Conservation (phyloP, 129 eudicot species). For the Flaveria ramosissima region DNA sequence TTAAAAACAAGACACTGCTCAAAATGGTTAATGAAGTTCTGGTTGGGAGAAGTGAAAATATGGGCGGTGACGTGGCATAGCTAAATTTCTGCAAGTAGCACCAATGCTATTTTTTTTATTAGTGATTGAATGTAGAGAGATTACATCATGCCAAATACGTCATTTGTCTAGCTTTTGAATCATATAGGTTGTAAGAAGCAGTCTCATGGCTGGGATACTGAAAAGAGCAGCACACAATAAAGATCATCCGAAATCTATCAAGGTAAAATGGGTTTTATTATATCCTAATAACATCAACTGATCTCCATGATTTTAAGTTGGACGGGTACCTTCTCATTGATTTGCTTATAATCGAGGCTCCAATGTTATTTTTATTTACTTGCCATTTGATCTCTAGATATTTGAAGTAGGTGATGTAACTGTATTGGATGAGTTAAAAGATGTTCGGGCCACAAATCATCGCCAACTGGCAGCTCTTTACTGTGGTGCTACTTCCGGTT, state of each 20-base stretch:
- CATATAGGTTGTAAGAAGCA: slow-evolving; percentile 70
- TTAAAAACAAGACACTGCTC: background rate
- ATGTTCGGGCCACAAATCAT: slow-evolving; percentile 79
- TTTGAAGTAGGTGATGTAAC: slow-evolving; percentile 92
- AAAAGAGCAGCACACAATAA: slow-evolving; percentile 87
- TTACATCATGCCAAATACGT: background rate
- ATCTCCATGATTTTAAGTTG: slow-evolving; percentile 17
- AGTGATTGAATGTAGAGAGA: background rate
- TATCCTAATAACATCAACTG: background rate
- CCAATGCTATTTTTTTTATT: background rate
- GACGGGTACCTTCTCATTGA: background rate
- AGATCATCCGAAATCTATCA: slow-evolving; percentile 96
- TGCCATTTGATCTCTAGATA: slow-evolving; percentile 44
- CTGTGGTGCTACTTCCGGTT: slow-evolving; percentile 91
- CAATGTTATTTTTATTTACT: slow-evolving; percentile 11
- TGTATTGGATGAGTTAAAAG: slow-evolving; percentile 58
- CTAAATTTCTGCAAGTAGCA: slow-evolving; percentile 6
- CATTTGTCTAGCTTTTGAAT: background rate
- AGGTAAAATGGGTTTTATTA: slow-evolving; percentile 43
- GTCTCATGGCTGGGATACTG: slow-evolving; percentile 90
- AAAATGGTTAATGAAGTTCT: background rate
- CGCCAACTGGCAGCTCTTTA: slow-evolving; percentile 85
- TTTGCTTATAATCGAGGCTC: slow-evolving; percentile 11
- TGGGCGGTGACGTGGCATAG: background rate
- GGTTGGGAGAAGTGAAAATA: background rate